Conservation (phyloP, 805 yeast genomes). For the Diddensiella transvaalensis region DNA sequence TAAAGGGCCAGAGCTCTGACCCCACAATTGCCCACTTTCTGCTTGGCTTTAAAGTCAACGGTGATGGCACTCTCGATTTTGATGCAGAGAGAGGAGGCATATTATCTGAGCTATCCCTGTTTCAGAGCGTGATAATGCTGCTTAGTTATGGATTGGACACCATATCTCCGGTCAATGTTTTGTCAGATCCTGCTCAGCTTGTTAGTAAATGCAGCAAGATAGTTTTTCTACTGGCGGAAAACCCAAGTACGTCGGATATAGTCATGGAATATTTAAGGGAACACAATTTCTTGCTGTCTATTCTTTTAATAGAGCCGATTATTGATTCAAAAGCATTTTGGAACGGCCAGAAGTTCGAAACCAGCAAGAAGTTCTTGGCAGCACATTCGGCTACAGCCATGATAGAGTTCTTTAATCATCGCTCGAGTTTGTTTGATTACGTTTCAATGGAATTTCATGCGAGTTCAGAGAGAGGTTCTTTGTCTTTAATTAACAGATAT, state of each 20-base stretch:
- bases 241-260: conserved; percentile 49
- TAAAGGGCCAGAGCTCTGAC: conserved; percentile 30
- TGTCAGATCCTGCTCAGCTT: conserved; percentile 55
- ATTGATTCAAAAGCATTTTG: conserved; percentile 54
- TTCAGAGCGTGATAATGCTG: conserved; percentile 50
- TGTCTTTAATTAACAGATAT: conserved; percentile 51
- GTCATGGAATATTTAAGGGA: conserved; percentile 53
- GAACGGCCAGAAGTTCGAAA: conserved; percentile 44
- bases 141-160: conserved; percentile 46
- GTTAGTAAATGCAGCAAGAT: conserved; percentile 58
- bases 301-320: conserved; percentile 52
- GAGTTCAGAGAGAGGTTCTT: conserved; percentile 43
- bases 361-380: conserved; percentile 41
- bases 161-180: conserved; percentile 40
- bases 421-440: conserved; percentile 60
- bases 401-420: conserved; percentile 55
- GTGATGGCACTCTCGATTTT: conserved; percentile 48
- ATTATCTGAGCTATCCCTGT: conserved; percentile 50
- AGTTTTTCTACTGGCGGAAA: conserved; percentile 56
- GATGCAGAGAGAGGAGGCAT: conserved; percentile 48
- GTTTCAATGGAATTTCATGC: conserved; percentile 71
- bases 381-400: conserved; percentile 38
- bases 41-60: conserved; percentile 63
- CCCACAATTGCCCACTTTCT: conserved; percentile 68
- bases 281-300: conserved; percentile 47